These are phyloP conservation scores for Clonostachys byssicola DNA, from an alignment of 2,329 filamentous ascomycete species.

Conservation along the genomic window DNA sequence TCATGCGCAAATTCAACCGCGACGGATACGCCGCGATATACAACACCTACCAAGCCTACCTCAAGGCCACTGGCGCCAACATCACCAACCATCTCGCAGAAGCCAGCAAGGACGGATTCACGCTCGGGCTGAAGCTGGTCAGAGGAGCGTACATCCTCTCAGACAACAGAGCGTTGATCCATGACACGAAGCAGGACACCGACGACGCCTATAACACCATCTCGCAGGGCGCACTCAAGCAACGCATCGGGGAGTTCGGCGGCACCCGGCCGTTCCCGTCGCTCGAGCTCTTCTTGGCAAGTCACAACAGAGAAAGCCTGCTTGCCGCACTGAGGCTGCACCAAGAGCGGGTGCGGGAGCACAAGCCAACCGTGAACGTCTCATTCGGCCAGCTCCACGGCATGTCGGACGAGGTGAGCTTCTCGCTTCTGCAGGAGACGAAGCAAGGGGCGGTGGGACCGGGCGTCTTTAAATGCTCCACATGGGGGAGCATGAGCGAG, in stretches of 20 bases:
- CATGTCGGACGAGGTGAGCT: constrained; percentile 54
- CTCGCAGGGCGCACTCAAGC: constrained; percentile 37
- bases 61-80: constrained; percentile 37
- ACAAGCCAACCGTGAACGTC: constrained; percentile 26
- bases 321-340: constrained; percentile 38
- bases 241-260: constrained; percentile 33
- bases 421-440: constrained; percentile 36
- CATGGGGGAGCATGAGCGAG: constrained; percentile 30
- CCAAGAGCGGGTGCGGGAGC: constrained; percentile 26
- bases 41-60: constrained; percentile 55
- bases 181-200: constrained; percentile 47
- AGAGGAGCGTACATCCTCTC: constrained; percentile 50
- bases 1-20: constrained; percentile 32
- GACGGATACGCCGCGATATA: constrained; percentile 24
- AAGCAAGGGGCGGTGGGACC: constrained; percentile 12
- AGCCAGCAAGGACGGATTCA: constrained; percentile 41
- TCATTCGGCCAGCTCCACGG: constrained; percentile 50
- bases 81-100: constrained; percentile 37
- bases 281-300: constrained; percentile 45
- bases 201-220: constrained; percentile 46
- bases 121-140: constrained; percentile 51
- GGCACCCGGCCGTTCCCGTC: constrained; percentile 33
- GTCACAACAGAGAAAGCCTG: constrained; percentile 41
- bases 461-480: constrained; percentile 32
- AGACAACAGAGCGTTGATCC: constrained; percentile 44